Conservation (phyloP, 148 eudicot genomes). For the Polygonum aviculare region DNA sequence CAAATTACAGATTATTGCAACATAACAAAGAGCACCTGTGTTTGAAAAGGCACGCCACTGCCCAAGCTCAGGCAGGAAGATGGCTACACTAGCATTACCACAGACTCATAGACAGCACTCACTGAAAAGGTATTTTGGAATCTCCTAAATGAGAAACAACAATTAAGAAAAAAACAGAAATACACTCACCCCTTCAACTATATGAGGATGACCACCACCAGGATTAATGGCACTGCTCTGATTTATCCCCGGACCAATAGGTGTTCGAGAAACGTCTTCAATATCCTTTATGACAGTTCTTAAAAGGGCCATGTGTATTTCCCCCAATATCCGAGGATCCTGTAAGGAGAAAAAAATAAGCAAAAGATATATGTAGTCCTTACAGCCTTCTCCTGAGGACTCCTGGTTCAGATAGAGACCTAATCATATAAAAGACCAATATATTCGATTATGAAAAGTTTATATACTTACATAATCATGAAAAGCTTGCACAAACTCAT, state of each 20-base stretch:
- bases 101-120: not conserved
- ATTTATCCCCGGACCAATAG: slow-evolving; percentile 48
- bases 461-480: slow-evolving; percentile 75
- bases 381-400: not conserved
- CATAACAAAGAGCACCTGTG: not conserved
- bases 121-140: not conserved
- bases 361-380: not conserved
- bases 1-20: not conserved
- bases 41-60: no score
- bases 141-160: not conserved
- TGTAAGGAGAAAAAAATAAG: slow-evolving; percentile 14
- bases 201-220: slow-evolving; percentile 86
- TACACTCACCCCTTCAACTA: slow-evolving; percentile 83
- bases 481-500: slow-evolving; percentile 85
- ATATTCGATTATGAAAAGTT: not conserved
- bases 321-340: slow-evolving; percentile 83
- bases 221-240: slow-evolving; percentile 52
- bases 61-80: no score
- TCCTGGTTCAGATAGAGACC: not conserved
- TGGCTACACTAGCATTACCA: no score
- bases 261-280: slow-evolving; percentile 89
- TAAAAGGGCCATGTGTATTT: slow-evolving; percentile 74
- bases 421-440: not conserved
- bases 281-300: slow-evolving; percentile 71
- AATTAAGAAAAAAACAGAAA: not conserved